These are phyloP conservation scores for Phytophthora foliorum DNA, from an alignment of 352 stramenopile genomes.

Conservation along the genomic window DNA sequence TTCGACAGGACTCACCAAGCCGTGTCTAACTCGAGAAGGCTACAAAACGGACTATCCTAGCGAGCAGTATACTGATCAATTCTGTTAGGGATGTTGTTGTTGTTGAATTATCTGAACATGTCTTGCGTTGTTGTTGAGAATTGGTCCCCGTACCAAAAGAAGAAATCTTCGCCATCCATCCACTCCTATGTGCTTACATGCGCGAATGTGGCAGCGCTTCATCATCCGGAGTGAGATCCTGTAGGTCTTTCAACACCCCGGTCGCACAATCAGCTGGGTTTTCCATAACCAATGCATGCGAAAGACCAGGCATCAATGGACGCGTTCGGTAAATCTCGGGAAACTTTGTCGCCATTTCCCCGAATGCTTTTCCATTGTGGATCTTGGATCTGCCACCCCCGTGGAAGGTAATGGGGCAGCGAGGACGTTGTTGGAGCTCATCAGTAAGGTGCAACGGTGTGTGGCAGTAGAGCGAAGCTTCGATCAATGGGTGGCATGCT, in stretches of 20 bases:
- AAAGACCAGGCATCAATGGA: conserved; percentile 43
- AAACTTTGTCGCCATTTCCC: conserved; percentile 35
- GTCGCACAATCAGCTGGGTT: conserved; percentile 44
- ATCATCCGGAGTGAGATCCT: conserved; percentile 16
- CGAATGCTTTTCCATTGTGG: conserved; percentile 41
- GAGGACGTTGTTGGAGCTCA: conserved; percentile 37
- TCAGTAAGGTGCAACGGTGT: conserved; percentile 39
- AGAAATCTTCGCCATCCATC: not conserved
- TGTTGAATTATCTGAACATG: not conserved
- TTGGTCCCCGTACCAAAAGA: too few species aligned
- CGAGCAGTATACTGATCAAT: not conserved
- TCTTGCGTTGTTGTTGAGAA: too few species aligned
- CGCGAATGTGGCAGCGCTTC: conserved; percentile 5
- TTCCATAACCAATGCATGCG: conserved; percentile 61
- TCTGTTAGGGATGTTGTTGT: not conserved
- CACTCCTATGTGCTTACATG: conserved; percentile 22
- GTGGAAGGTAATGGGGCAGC: conserved; percentile 48
- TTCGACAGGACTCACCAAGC: conserved; percentile 9
- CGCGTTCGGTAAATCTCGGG: conserved; percentile 45
- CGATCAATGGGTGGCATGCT: conserved; percentile 49
- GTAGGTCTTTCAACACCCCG: conserved; percentile 43
- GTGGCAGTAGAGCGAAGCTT: conserved; percentile 54
- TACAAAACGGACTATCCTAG: not conserved
- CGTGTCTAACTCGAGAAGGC: conserved; percentile 15
- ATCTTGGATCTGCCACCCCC: conserved; percentile 53